These are phyloP conservation scores for Podospora bellae-mahoneyi DNA, from an alignment of 495 filamentous ascomycete species.

Conservation along the genomic window DNA sequence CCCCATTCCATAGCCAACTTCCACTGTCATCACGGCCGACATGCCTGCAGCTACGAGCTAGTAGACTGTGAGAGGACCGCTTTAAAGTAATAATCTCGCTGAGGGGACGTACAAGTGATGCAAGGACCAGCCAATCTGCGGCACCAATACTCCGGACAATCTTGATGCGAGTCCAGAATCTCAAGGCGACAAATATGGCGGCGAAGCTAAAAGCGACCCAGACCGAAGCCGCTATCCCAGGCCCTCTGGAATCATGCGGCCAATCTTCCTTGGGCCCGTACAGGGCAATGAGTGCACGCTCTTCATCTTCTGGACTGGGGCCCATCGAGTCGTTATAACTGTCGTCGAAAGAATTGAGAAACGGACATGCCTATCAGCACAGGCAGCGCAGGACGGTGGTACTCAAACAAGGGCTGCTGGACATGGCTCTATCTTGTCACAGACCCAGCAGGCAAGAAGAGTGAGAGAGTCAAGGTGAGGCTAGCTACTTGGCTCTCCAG, in stretches of 20 bases:
- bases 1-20: slow-evolving; percentile 24
- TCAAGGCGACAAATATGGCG: slow-evolving; percentile 21
- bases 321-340: background rate
- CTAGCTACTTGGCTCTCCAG: background rate
- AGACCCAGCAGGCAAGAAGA: background rate
- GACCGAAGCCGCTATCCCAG: slow-evolving; percentile 16
- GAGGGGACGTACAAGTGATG: slow-evolving; percentile 20
- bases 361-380: background rate
- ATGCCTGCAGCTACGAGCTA: slow-evolving; percentile 18
- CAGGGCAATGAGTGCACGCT: background rate
- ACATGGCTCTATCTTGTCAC: background rate
- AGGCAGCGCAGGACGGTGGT: background rate
- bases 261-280: background rate
- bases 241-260: slow-evolving; percentile 12
- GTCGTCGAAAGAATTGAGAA: background rate
- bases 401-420: background rate
- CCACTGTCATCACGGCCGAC: slow-evolving; percentile 10
- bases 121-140: slow-evolving; percentile 23
- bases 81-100: background rate
- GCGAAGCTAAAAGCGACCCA: slow-evolving; percentile 23
- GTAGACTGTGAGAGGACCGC: background rate
- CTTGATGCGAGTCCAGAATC: slow-evolving; percentile 26
- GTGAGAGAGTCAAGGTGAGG: background rate
- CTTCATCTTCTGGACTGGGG: background rate
- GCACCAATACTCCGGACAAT: slow-evolving; percentile 21